A percentile compares a stretch with the other conserved stretches of the same genome.
Conservation (phyloP, 2,329 filamentous ascomycete genomes). For the Rutstroemia sydowiana region DNA sequence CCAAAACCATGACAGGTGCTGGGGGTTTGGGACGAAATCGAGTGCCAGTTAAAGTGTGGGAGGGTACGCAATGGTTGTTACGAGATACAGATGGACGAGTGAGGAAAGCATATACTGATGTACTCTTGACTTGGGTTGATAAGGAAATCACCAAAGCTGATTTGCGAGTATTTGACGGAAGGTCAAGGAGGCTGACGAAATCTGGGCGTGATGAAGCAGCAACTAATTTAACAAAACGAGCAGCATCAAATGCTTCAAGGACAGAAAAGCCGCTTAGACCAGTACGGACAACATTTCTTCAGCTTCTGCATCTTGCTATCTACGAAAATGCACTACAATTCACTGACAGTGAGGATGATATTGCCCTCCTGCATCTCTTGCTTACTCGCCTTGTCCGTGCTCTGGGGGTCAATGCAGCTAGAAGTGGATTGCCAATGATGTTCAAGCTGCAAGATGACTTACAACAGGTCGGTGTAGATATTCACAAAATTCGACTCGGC, state of each 20-base stretch:
- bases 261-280: constrained; percentile 26
- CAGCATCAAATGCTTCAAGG: constrained; percentile 59
- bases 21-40: constrained; percentile 64
- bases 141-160: constrained; percentile 67
- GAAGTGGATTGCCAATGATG: constrained; percentile 80
- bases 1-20: constrained; percentile 49
- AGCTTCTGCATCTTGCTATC: constrained; percentile 76
- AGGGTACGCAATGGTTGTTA: constrained; percentile 91
- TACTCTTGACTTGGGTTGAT: constrained; percentile 75
- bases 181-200: constrained; percentile 35
- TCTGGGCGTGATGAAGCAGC: constrained; percentile 24
- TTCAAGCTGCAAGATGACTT: constrained; percentile 83
- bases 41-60: constrained; percentile 80
- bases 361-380: constrained; percentile 70
- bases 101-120: constrained; percentile 77
- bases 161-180: constrained; percentile 52
- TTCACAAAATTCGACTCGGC: constrained; percentile 70
- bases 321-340: constrained; percentile 80
- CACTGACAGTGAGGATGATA: constrained; percentile 64
- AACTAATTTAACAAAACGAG: constrained; percentile 40
- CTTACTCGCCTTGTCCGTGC: constrained; percentile 66
- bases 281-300: constrained; percentile 52
- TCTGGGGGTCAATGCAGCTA: constrained; percentile 74
- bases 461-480: constrained; percentile 53
- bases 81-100: constrained; percentile 72